Base-by-base conservation (phyloP, 345 rosid species). In the Triadica sebifera region DNA sequence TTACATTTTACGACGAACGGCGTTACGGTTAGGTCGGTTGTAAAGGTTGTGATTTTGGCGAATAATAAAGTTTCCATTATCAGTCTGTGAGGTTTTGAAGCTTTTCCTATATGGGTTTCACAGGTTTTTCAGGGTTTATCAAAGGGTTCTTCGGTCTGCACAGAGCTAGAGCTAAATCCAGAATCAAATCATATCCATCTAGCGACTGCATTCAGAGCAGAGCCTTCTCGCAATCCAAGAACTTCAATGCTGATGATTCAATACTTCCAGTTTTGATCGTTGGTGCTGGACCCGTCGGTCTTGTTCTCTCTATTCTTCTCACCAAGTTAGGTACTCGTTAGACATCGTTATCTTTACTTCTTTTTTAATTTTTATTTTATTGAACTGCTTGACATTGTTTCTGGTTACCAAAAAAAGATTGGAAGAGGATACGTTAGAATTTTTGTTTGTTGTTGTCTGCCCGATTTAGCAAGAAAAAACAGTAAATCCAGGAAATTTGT, bases 201-300 rank as follows among this genome's bases (percentile, higher is more conserved):
- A 16, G 59, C 19, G 17, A 7, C 65, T 20, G 22, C 56, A 5
- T 71, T 63, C 87, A 83, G 65, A 63, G 73, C 59, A 85, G 91
- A 76, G 73, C 58, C 34, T 66, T 81, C 12, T 86, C 91, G 6
- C 41, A 49, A 65, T 29, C 34, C 34, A 79, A 77, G 11, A 49
- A 6, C 68, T 65, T 79, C 52, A 59, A 29, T 55, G 65, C 65
- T 38, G 79, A 81, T 61, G 84, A 82, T 77, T 62, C 83, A 55
- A 75, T 78, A 57, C 88, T 92, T 79, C 98, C 98, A 29, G 98
- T 92, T 70, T 78, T 94, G 75, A 89, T 94, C 57, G 97, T 92
- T 57, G 98, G 98, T 20, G 98, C 96, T 16, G 98, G 98, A 72
- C 98, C 98, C 0, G 98, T 94, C 15, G 98, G 98, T 7, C 93